Base-by-base conservation (phyloP, 2,329 filamentous ascomycete genomes). In the Talaromyces sp. region DNA sequence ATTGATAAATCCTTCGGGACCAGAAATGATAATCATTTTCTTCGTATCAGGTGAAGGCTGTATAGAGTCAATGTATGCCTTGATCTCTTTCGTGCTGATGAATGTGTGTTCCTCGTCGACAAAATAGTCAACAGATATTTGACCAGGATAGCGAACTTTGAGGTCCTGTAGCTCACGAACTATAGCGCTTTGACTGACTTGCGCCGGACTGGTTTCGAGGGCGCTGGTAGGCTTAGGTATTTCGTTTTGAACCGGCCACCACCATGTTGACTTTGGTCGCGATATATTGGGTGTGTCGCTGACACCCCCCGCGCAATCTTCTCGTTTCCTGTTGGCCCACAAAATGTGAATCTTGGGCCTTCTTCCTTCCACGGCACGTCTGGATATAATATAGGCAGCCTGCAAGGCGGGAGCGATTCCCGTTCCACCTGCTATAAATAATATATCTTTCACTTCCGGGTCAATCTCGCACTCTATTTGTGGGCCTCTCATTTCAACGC, bases 341-440 rank as follows among this genome's bases (percentile, higher is more conserved):
- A 98, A 78, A 33, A 98, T 88, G 58, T 86, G 85, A 63, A 97
- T 85, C 49, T 73, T 80, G 2, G 81, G 79, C n/a, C 73, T 73
- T 9, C 69, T 67, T 4, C 67, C 67, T 37, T 68, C 49, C 15
- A 66, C 69, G 65, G 80, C 73, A 69, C 75, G 67, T 63, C 68
- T 70, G 59, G 73, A 78, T 11, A 94, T 77, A 0, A 86, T 86
- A 67, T 88, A 80, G 1, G 89, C 91, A 47, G 90, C 86, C 78
- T 98, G 94, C 76, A 98, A 79, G 8, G 93, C 95, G 0, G 94
- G 92, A 17, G 92, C 93, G 70, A 99, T 90, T 0, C 95, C 94
- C 0, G 95, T 99, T 0, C 95, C 95, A 1, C 93, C 95, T 1
- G 93, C 95, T 25, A 98, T 80, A 73, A 98, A 97, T 1, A 97